phyloP scores from a whole-genome alignment of 352 stramenopile species.

The Peronospora farinosa region DNA sequence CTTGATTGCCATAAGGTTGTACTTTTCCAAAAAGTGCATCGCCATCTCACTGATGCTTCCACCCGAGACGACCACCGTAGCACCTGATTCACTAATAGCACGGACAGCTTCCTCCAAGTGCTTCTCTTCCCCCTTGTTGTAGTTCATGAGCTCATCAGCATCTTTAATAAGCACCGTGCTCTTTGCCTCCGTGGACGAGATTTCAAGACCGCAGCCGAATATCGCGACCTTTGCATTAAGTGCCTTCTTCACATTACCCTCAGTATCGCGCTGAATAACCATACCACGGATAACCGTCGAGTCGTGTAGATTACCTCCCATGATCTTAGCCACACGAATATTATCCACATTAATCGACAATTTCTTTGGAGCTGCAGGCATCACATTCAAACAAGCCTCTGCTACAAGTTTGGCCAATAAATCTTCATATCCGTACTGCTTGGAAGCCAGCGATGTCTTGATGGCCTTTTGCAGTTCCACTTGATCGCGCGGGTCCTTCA shows the following conservation, averaged over 20 bases:
- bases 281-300: constrained; percentile 97
- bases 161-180: constrained; percentile 99
- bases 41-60: constrained; percentile 98
- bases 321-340: constrained; percentile 97
- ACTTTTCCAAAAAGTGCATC: constrained; percentile 98
- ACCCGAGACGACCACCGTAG: constrained; percentile 94
- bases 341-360: constrained; percentile 95
- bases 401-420: constrained; percentile 92
- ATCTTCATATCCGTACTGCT: constrained; percentile 96
- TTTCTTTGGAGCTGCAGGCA: constrained; percentile 80
- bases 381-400: constrained; percentile 92
- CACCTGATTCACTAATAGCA: constrained; percentile 92
- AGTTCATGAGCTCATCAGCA: constrained; percentile 98
- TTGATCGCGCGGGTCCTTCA: constrained; percentile 81
- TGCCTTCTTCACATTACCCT: constrained; percentile 90
- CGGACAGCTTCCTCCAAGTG: constrained; percentile 97
- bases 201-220: constrained; percentile 96
- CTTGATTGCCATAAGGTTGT: constrained; percentile 95
- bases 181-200: constrained; percentile 96
- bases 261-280: constrained; percentile 91
- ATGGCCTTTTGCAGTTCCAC: constrained; percentile 87
- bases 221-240: constrained; percentile 93
- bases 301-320: constrained; percentile 92
- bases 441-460: constrained; percentile 93
- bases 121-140: constrained; percentile 98